Conservation (phyloP, 1,284 basidiomycete species). For the Gomphus sp. region DNA sequence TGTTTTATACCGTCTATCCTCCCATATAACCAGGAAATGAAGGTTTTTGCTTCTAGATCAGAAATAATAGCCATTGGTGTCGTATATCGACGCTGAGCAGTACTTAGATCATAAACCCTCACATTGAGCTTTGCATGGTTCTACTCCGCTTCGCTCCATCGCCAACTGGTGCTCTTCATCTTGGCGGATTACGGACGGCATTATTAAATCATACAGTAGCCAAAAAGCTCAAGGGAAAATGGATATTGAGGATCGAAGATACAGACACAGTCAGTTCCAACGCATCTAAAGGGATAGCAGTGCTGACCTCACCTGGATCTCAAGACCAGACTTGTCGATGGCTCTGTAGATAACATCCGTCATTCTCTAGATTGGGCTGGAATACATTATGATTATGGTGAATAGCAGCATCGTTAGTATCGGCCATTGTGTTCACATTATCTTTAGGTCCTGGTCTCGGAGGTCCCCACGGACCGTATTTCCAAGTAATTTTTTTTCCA, state of each 20-base stretch:
- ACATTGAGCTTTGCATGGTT: conserved; percentile 27
- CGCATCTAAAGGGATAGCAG: background rate
- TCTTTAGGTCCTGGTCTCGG: conserved; percentile 65
- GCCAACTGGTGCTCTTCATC: conserved; percentile 89
- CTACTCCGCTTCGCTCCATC: conserved; percentile 92
- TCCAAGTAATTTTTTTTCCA: conserved; percentile 49
- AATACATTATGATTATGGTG: conserved; percentile 86
- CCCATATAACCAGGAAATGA: background rate
- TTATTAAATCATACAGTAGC: conserved; percentile 90
- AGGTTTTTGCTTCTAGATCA: background rate
- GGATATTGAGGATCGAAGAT: conserved; percentile 91
- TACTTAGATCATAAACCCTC: no score
- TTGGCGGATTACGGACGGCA: conserved; percentile 94
- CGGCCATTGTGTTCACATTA: conserved; percentile 4
- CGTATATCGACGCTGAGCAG: no score
- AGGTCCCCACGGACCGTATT: conserved; percentile 72
- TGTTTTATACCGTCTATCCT: no score
- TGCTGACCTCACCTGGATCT: conserved; percentile 3
- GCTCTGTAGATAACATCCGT: conserved; percentile 75
- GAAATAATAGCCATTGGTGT: no score
- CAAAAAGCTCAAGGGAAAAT: conserved; percentile 72
- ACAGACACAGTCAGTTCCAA: conserved; percentile 67
- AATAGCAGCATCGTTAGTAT: conserved; percentile 11
- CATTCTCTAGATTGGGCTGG: conserved; percentile 87
- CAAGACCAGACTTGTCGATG: conserved; percentile 73